phyloP scores from a whole-genome alignment of 139 green algal genomes.

The Asterochloris sp. region DNA sequence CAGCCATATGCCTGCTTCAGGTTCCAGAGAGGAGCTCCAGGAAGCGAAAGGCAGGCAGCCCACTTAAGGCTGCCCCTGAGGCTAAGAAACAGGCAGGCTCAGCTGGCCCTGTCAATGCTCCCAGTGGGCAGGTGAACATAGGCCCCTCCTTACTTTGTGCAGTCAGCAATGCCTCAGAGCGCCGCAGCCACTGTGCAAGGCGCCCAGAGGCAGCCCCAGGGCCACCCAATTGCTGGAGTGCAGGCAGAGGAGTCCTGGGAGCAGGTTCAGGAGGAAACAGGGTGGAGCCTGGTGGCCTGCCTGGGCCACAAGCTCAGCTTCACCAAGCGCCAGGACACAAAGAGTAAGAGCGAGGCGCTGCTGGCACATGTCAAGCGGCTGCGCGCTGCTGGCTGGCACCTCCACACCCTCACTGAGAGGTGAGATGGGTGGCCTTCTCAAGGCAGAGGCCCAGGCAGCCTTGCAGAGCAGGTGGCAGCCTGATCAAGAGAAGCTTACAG shows the following conservation, averaged over 20 bases:
- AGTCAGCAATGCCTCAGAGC: background rate
- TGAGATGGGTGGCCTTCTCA: background rate
- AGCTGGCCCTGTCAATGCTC: background rate
- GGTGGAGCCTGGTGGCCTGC: slow-evolving; percentile 32
- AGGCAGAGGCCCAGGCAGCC: no score
- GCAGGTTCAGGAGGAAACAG: slow-evolving; percentile 21
- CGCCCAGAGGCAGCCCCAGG: background rate
- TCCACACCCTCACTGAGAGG: slow-evolving; percentile 22
- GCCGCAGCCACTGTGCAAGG: no score
- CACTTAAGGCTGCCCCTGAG: background rate
- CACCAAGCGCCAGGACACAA: slow-evolving; percentile 37
- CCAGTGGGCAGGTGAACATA: background rate
- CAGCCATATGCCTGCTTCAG: background rate
- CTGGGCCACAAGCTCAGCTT: slow-evolving; percentile 47
- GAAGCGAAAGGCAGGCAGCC: slow-evolving; percentile 15
- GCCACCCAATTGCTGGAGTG: background rate
- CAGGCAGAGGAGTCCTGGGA: slow-evolving; percentile 31
- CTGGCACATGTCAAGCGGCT: slow-evolving; percentile 39
- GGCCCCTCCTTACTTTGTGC: background rate
- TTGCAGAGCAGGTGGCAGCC: no score
- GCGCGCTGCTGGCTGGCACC: slow-evolving; percentile 38
- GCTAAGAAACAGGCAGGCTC: background rate
- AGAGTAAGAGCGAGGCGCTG: slow-evolving; percentile 32
- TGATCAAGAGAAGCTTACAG: no score
- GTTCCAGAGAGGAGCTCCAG: slow-evolving; percentile 6